A percentile compares a stretch with the other conserved stretches of the same genome.
Evolutionary conservation across 805 yeast genomes (phyloP).

Genomic region (Blastobotrys chiropterorum): DNA sequence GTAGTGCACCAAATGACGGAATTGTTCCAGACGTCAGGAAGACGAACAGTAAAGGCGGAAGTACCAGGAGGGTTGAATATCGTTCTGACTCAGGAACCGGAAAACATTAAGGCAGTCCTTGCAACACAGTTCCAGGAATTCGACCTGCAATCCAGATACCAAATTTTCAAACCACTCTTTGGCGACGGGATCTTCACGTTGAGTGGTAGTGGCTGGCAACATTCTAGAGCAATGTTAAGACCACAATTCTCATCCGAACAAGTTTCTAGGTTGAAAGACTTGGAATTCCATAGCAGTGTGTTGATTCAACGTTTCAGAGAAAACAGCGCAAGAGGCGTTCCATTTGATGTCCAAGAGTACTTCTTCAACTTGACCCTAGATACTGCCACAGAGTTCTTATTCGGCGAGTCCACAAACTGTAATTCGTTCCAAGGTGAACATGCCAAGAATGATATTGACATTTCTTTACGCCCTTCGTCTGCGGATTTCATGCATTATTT

Average conservation of each 20-base stretch:
- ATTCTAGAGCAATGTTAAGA: conserved; percentile 31
- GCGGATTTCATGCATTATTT: conserved; percentile 8
- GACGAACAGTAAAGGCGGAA: not conserved
- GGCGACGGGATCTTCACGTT: conserved; percentile 34
- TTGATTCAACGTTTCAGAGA: conserved; percentile 12
- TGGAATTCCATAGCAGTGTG: conserved; percentile 24
- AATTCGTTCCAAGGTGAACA: not conserved
- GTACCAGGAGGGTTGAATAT: not conserved
- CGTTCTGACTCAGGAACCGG: conserved; percentile 20
- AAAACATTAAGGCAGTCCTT: conserved; percentile 26
- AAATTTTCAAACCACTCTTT: conserved; percentile 24
- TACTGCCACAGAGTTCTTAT: conserved; percentile 32
- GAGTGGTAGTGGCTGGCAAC: conserved; percentile 31
- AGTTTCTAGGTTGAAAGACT: conserved; percentile 24
- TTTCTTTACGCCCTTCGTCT: not conserved
- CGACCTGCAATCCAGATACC: conserved; percentile 25
- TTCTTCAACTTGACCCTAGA: conserved; percentile 30
- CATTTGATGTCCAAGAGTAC: conserved; percentile 26
- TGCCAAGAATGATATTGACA: not conserved
- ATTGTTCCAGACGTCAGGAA: not conserved
- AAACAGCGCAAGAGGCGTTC: not conserved
- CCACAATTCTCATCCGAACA: conserved; percentile 32
- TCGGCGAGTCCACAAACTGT: conserved; percentile 27
- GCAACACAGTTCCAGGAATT: conserved; percentile 27
- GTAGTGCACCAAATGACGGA: not conserved